Evolutionary conservation across 2,329 filamentous ascomycete genomes (phyloP).

Genomic region (Blastomyces silverae): DNA sequence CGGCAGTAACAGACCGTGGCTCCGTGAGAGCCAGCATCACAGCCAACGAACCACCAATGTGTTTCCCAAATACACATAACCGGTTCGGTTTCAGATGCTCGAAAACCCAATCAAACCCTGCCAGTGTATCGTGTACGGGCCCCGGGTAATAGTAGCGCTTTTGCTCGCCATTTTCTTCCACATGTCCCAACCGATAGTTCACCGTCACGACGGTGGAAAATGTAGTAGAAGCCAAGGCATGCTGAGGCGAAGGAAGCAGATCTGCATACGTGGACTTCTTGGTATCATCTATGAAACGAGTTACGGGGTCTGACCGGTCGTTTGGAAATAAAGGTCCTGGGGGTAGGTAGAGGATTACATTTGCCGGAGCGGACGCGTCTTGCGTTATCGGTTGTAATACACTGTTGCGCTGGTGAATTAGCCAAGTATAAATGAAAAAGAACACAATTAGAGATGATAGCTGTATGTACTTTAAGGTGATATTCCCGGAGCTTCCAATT

Average conservation of each 20-base stretch:
- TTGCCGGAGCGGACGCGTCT: slow-evolving; percentile 16
- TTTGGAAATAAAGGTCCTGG: slow-evolving; percentile 30
- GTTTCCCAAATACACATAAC: slow-evolving; percentile 31
- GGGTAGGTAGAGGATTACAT: slow-evolving; percentile 36
- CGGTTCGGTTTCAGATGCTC: slow-evolving; percentile 28
- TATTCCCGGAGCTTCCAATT: slow-evolving; percentile 28
- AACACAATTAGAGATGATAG: neutral
- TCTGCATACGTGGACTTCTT: neutral
- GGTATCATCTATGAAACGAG: neutral
- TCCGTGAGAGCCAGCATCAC: slow-evolving; percentile 41
- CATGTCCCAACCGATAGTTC: slow-evolving; percentile 36
- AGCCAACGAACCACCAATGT: slow-evolving; percentile 39
- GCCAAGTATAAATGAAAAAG: neutral
- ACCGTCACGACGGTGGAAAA: slow-evolving; percentile 36
- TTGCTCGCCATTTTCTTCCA: slow-evolving; percentile 8
- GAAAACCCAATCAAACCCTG: slow-evolving; percentile 37
- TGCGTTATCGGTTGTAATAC: slow-evolving; percentile 10
- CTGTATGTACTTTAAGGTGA: slow-evolving; percentile 26
- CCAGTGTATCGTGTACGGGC: slow-evolving; percentile 37
- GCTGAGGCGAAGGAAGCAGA: slow-evolving; percentile 23
- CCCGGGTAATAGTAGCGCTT: slow-evolving; percentile 30
- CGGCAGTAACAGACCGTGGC: slow-evolving; percentile 29
- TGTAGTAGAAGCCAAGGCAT: slow-evolving; percentile 29
- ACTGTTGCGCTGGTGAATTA: slow-evolving; percentile 8
- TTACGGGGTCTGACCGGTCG: neutral